Evolutionary conservation across 305 asterid species (phyloP), one percentile per base, ranked within the genome.

Genomic region (Solanum aculeatissimum): DNA sequence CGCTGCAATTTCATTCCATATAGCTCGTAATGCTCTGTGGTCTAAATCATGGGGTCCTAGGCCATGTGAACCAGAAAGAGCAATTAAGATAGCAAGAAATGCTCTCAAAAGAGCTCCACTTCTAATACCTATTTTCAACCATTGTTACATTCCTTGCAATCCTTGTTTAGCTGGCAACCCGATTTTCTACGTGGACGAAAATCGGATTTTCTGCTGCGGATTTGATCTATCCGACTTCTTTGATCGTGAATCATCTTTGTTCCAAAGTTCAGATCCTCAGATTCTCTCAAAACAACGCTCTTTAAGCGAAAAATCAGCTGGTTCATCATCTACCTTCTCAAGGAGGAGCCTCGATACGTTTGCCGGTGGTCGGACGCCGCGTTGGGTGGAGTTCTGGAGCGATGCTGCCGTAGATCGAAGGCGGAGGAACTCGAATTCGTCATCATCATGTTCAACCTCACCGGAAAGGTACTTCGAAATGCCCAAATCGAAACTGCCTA

Each of bases 301-400:
- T 7, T 9, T 85, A 38, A 62, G 86, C 0, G 94, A 89, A 54
- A 92, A 87, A 83, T 89, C 98, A 23, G 86, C 86, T 49, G 91
- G 85, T 0, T 88, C 93, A 40, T 88, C 90, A 9, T 68, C 88
- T 12, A 90, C 82, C 84, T 85, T 89, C 18, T 89, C 97, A 2
- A 74, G 97, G 85, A 85, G 94, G 60, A 95, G 98, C 11, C 84
- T 94, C 0, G 98, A 91, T 63, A 49, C 93, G 5, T 85, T 84
- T 12, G 58, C 91, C 80, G 91, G 90, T 42, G 91, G 89, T 35
- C 81, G 72, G 89, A 85, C 91, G 77, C 97, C 98, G 86, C 91
- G 99, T 35, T 96, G 99, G 99, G 98, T 96, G 88, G 98, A 96
- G 90, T 96, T 97, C 90, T 97, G 98, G 99, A 95, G 98, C 85